These are phyloP conservation scores for Talaromyces sp. DNA, from an alignment of 2,329 filamentous ascomycete species.

Conservation along the genomic window DNA sequence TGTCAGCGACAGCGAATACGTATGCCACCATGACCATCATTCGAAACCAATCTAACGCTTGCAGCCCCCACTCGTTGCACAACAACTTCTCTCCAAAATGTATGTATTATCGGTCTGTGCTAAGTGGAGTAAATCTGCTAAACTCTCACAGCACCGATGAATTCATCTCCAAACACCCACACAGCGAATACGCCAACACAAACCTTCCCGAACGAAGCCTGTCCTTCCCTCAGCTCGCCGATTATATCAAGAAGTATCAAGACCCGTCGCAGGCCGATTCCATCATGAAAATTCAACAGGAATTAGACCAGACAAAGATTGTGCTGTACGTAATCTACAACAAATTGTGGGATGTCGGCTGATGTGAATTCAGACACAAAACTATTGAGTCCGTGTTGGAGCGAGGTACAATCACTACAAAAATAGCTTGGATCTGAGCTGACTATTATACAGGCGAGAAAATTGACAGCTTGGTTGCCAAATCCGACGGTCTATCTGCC, in stretches of 20 bases:
- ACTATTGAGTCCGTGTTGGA: slow-evolving; percentile 70
- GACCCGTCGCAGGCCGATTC: slow-evolving; percentile 85
- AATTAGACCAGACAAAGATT: slow-evolving; percentile 96
- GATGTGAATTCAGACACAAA: slow-evolving; percentile 60
- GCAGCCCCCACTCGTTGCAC: slow-evolving; percentile 50
- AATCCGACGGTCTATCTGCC: slow-evolving; percentile 84
- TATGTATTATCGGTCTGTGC: not conserved
- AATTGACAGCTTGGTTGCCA: slow-evolving; percentile 88
- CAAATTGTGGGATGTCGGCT: not conserved
- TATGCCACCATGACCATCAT: not conserved
- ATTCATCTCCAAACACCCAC: slow-evolving; percentile 73
- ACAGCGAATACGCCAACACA: slow-evolving; percentile 60
- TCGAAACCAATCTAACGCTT: not conserved
- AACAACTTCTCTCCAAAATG: slow-evolving; percentile 75
- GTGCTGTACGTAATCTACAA: slow-evolving; percentile 52
- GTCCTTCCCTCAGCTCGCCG: slow-evolving; percentile 69
- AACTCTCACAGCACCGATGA: slow-evolving; percentile 65
- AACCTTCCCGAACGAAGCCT: slow-evolving; percentile 49
- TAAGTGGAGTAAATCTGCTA: not conserved
- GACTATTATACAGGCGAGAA: slow-evolving; percentile 63
- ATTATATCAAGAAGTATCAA: slow-evolving; percentile 76
- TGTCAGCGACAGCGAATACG: slow-evolving; percentile 71
- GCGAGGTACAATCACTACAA: slow-evolving; percentile 48
- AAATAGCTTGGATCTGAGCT: not conserved
- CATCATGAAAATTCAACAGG: slow-evolving; percentile 92